phyloP scores from a whole-genome alignment of 2,329 filamentous ascomycete genomes.

The Botrytis tulipae region DNA sequence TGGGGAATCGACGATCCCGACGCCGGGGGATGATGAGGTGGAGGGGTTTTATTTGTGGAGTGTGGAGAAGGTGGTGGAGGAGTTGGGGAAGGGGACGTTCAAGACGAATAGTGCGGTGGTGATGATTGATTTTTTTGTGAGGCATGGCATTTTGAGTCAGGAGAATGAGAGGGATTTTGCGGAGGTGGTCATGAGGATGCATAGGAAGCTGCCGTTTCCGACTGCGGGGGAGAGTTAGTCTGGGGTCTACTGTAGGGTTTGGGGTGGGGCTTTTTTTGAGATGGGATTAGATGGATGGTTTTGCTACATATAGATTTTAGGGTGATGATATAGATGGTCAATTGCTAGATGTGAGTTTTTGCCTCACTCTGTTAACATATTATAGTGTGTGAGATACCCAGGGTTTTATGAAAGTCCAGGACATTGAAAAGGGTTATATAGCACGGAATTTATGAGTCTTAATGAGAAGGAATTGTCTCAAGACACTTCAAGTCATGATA shows the following conservation, averaged over 20 bases:
- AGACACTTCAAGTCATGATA: background rate
- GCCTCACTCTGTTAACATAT: background rate
- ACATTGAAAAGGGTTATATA: background rate
- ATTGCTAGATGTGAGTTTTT: background rate
- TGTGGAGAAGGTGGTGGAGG: constrained; percentile 56
- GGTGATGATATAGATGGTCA: background rate
- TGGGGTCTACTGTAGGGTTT: background rate
- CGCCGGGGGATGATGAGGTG: constrained; percentile 74
- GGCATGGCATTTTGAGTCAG: constrained; percentile 69
- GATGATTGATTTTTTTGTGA: constrained; percentile 76
- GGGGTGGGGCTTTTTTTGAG: background rate
- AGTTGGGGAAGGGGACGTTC: constrained; percentile 67
- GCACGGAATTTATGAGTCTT: background rate
- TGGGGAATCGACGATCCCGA: constrained; percentile 53
- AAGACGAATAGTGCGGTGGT: constrained; percentile 81
- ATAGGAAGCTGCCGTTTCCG: constrained; percentile 18
- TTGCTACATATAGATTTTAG: background rate
- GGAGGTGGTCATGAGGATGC: constrained; percentile 17
- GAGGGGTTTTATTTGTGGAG: constrained; percentile 68
- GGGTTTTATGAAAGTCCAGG: too few species aligned
- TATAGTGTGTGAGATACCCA: too few species aligned
- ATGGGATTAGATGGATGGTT: background rate
- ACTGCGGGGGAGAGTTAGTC: background rate
- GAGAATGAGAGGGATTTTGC: constrained; percentile 56
- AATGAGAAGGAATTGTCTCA: background rate